These are phyloP conservation scores for Claviceps capensis DNA, from an alignment of 2,329 filamentous ascomycete species.

Conservation along the genomic window DNA sequence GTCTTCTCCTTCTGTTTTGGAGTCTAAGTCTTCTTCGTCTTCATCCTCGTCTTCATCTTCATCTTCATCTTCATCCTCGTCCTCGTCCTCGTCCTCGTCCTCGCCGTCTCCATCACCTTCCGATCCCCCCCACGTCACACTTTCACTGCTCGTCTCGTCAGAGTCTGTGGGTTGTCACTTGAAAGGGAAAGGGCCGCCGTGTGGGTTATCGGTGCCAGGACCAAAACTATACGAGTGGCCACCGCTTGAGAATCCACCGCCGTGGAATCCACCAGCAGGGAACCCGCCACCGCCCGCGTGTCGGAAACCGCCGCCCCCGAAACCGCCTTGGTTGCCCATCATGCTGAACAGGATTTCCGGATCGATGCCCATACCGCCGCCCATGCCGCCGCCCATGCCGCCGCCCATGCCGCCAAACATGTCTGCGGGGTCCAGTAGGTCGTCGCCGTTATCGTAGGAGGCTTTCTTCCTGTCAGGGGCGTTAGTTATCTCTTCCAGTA, in stretches of 20 bases:
- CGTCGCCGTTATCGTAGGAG: constrained; percentile 83
- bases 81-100: constrained; percentile 15
- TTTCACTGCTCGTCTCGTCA: constrained; percentile 20
- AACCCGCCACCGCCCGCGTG: constrained; percentile 41
- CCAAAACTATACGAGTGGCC: constrained; percentile 41
- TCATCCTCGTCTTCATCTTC: constrained; percentile 9
- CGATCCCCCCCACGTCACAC: constrained; percentile 15
- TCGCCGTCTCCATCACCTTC: constrained; percentile 14
- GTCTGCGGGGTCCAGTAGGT: constrained; percentile 76
- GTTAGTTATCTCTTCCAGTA: background rate
- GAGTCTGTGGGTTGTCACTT: constrained; percentile 34
- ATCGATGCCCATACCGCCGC: constrained; percentile 44
- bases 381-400: constrained; percentile 52
- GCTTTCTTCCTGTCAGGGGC: constrained; percentile 57
- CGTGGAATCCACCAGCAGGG: constrained; percentile 34
- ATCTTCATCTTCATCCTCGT: constrained; percentile 18
- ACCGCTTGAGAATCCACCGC: constrained; percentile 30
- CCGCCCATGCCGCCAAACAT: constrained; percentile 54
- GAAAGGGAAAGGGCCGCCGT: constrained; percentile 29
- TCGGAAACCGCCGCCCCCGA: constrained; percentile 38
- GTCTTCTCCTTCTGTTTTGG: constrained; percentile 9
- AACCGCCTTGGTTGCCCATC: constrained; percentile 56
- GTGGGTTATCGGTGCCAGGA: constrained; percentile 19
- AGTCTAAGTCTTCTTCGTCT: constrained; percentile 6
- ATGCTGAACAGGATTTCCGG: constrained; percentile 72